Percentiles rank a stretch among this genome's conserved stretches.
Conservation (phyloP, 2,329 filamentous ascomycete genomes). For the Didymella glomerata region DNA sequence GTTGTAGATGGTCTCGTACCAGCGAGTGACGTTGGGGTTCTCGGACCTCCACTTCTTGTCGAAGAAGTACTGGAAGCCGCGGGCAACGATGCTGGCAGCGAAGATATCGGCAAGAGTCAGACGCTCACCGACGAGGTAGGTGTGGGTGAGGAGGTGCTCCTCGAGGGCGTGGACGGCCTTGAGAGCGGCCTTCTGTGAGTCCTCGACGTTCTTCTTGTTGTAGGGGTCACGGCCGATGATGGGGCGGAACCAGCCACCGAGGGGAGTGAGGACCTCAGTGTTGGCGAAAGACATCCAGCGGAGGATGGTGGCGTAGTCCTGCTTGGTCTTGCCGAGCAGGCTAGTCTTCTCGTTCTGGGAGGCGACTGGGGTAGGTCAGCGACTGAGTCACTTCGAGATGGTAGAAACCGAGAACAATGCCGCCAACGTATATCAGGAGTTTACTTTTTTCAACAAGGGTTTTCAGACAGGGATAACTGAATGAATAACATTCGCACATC, state of each 20-base stretch:
- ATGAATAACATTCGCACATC: constrained; percentile 76
- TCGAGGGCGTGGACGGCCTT: constrained; percentile 79
- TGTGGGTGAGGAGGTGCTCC: constrained; percentile 88
- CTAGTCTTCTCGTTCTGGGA: constrained; percentile 99
- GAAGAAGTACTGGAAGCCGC: constrained; percentile 93
- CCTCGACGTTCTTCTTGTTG: constrained; percentile 98
- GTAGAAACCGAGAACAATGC: constrained; percentile 6
- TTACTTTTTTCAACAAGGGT: constrained; percentile 79
- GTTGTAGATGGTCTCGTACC: constrained; percentile 94
- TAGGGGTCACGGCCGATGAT: constrained; percentile 83
- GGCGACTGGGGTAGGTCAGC: constrained; percentile 70
- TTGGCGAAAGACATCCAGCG: constrained; percentile 99
- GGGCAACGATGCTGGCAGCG: constrained; percentile 77
- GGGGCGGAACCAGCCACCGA: constrained; percentile 86
- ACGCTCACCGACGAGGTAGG: constrained; percentile 97
- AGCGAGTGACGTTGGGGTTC: constrained; percentile 87
- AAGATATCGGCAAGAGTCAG: constrained; percentile 97
- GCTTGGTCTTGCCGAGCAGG: constrained; percentile 99
- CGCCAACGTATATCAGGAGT: constrained; percentile 77
- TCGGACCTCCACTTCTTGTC: constrained; percentile 86
- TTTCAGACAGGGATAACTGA: constrained; percentile 84
- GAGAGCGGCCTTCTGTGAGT: constrained; percentile 72
- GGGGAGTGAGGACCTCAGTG: constrained; percentile 76
- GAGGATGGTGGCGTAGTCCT: constrained; percentile 98
- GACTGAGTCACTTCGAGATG: constrained; percentile 40